Conservation (phyloP, 257 asterid species). For the Echites panduratus region DNA sequence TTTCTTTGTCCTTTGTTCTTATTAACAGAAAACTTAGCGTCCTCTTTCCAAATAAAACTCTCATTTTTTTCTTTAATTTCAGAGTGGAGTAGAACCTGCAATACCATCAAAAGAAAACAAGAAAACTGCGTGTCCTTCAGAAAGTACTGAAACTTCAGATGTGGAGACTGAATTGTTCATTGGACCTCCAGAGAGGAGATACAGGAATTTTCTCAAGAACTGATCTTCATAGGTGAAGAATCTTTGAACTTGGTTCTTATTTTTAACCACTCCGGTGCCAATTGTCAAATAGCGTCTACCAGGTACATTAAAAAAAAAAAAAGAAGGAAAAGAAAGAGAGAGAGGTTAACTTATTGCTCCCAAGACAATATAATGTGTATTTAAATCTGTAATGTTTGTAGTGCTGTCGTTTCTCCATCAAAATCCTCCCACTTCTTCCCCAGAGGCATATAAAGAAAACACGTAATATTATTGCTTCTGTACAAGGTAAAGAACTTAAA, state of each 20-base stretch:
- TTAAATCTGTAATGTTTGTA: neutral
- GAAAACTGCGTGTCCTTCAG: conserved; percentile 28
- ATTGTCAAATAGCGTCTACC: neutral
- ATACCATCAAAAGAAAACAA: conserved; percentile 30
- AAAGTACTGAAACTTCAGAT: conserved; percentile 63
- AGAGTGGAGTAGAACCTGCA: conserved; percentile 48
- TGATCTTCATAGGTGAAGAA: conserved; percentile 1
- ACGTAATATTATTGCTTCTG: neutral
- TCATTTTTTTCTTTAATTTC: neutral
- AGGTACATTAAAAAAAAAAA: neutral
- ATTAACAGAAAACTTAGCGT: too few species aligned
- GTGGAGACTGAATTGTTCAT: conserved; percentile 87
- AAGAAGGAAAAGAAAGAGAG: neutral
- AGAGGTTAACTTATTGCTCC: neutral
- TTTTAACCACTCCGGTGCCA: neutral
- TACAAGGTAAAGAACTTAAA: neutral
- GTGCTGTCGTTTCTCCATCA: neutral
- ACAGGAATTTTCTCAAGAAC: conserved; percentile 20
- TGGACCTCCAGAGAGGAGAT: conserved; percentile 67
- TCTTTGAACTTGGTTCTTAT: neutral
- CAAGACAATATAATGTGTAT: neutral
- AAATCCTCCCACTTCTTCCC: too few species aligned
- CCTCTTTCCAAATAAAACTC: neutral
- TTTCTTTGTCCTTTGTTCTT: neutral
- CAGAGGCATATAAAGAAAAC: too few species aligned